phyloP scores from a whole-genome alignment of 129 eudicot species.

The Silybum marianum region DNA sequence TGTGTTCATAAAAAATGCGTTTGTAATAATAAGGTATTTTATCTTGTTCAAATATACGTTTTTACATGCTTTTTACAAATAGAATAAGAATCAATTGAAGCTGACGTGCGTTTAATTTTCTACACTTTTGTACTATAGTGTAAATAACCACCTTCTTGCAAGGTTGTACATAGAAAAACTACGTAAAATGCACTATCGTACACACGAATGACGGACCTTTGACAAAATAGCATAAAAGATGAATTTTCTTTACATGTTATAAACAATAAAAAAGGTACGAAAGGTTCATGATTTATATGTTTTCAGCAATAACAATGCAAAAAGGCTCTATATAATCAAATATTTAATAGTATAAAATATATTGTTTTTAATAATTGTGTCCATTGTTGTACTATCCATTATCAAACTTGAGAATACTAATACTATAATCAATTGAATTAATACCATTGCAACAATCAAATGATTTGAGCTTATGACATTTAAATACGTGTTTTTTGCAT shows the following conservation, averaged over 20 bases:
- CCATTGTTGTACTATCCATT: background rate
- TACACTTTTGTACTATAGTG: background rate
- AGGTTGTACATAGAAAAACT: background rate
- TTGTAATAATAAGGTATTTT: background rate
- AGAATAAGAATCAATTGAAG: background rate
- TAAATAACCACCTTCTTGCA: background rate
- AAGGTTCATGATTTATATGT: background rate
- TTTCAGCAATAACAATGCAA: background rate
- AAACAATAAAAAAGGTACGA: background rate
- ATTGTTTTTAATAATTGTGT: background rate
- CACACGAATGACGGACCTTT: background rate
- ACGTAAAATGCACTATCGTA: background rate
- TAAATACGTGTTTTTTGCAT: background rate
- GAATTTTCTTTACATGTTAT: background rate
- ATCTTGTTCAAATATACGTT: background rate
- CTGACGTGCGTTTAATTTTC: background rate
- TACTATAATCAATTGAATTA: background rate
- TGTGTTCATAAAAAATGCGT: background rate
- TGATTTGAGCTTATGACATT: background rate
- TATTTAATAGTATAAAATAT: background rate
- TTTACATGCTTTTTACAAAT: background rate
- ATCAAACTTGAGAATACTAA: background rate
- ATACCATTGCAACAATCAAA: background rate
- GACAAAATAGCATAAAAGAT: background rate
- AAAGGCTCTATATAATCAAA: background rate